A percentile compares a stretch with the other conserved stretches of the same genome.
Evolutionary conservation across 805 yeast genomes (phyloP).

Genomic region (Ogataea pini): DNA sequence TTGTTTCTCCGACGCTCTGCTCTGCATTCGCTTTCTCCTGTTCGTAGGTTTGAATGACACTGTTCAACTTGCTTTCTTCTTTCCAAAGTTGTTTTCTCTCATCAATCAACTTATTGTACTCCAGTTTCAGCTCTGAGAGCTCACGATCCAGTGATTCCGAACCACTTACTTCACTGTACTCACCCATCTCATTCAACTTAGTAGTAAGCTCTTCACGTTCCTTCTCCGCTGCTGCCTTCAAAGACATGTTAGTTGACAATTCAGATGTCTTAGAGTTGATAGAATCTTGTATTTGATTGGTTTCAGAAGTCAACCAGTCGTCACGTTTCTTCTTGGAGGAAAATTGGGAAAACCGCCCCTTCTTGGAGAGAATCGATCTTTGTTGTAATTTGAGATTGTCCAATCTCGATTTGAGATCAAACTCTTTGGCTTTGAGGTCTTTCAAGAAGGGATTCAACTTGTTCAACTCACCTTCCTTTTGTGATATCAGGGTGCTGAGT

Average conservation of each 20-base stretch:
- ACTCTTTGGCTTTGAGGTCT: slow-evolving; percentile 43
- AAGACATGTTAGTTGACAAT: slow-evolving; percentile 7
- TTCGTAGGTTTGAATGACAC: slow-evolving; percentile 54
- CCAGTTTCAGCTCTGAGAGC: slow-evolving; percentile 37
- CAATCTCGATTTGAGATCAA: slow-evolving; percentile 39
- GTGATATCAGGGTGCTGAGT: slow-evolving; percentile 32
- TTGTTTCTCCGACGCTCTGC: slow-evolving; percentile 64
- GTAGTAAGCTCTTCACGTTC: slow-evolving; percentile 39
- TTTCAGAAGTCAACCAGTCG: slow-evolving; percentile 60
- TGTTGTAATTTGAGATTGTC: slow-evolving; percentile 51
- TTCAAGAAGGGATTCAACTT: slow-evolving; percentile 44
- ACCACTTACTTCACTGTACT: slow-evolving; percentile 22
- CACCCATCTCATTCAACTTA: slow-evolving; percentile 5
- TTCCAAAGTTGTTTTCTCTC: slow-evolving; percentile 77
- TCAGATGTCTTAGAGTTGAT: slow-evolving; percentile 17
- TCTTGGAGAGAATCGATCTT: slow-evolving; percentile 64
- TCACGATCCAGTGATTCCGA: slow-evolving; percentile 34
- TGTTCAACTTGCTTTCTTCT: slow-evolving; percentile 64
- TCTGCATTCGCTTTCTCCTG: slow-evolving; percentile 59
- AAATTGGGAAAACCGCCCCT: slow-evolving; percentile 67
- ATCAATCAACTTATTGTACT: slow-evolving; percentile 53
- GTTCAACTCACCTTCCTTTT: slow-evolving; percentile 40
- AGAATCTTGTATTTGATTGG: slow-evolving; percentile 36
- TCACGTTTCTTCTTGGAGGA: slow-evolving; percentile 58
- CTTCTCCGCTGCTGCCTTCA: slow-evolving; percentile 32